Evolutionary conservation across 2,329 filamentous ascomycete genomes (phyloP), one percentile per base, ranked within the genome.

Genomic region (Fusarium pilosicola): DNA sequence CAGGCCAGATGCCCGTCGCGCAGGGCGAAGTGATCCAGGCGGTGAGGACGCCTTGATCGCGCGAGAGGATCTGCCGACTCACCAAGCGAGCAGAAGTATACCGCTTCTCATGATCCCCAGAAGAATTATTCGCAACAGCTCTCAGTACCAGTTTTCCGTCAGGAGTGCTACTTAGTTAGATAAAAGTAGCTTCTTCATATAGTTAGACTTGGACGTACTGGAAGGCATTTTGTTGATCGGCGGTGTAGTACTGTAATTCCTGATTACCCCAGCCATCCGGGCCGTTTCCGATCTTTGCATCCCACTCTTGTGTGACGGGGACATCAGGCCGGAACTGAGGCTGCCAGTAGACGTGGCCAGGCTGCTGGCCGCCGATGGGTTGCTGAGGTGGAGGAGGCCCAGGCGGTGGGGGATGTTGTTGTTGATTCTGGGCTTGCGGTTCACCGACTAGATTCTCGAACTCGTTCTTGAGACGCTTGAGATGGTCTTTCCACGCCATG

Each of bases 251-350:
- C 79, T 91, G 85, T 55, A 88, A 81, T 81, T 91, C 89, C 68
- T 89, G 86, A 76, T 91, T 91, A 28, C 89, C 89, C 89, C 89
- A 91, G 42, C 89, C 88, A 75, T 89, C 85, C n/a, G 84, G 85
- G 34, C 88, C 88, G 39, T 86, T 86, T 34, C 86, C 85, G 52
- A 87, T 82, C 77, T 89, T 88, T 36, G 87, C 85, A 9, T 87
- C 81, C 82, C 89, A 91, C 70, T 89, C 85, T 7, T 82, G 79
- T 1, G 82, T 83, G 7, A 90, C 82, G 0, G 86, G 84, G 6
- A 83, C 81, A 20, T 83, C 79, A 2, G 86, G 83, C 34, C 82
- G 79, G 74, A 90, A 88, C 13, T 82, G 83, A 1, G 88, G 85
- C 65, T 84, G 84, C 88, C 88, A 90, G 79, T 90, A 90, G 5